Evolutionary conservation across 2,329 filamentous ascomycete species (phyloP).

Genomic region (Sporothrix globosa): DNA sequence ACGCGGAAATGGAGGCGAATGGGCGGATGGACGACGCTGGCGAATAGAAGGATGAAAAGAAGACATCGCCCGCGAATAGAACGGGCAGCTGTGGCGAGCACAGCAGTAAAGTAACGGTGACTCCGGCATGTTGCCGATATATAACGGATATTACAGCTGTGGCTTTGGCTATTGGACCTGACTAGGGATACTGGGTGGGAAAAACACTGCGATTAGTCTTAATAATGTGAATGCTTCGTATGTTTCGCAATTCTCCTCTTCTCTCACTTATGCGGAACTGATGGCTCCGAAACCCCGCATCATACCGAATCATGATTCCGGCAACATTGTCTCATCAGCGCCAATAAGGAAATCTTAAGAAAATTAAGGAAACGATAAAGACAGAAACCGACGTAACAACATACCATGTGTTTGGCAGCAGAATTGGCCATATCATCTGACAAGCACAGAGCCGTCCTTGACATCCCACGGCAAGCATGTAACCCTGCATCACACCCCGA

Average conservation of each 20-base stretch:
- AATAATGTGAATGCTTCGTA: neutral
- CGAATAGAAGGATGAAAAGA: conserved; percentile 58
- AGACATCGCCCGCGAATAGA: conserved; percentile 37
- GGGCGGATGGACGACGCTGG: conserved; percentile 54
- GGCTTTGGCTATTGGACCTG: neutral
- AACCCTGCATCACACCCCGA: no score
- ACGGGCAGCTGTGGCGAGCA: neutral
- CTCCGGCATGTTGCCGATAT: neutral
- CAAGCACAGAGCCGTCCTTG: no score
- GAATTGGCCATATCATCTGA: no score
- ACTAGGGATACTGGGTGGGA: neutral
- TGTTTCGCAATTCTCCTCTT: no score
- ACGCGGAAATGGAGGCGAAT: conserved; percentile 54
- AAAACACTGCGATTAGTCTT: neutral
- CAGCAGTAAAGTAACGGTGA: neutral
- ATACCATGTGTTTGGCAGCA: no score
- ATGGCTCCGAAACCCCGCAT: neutral
- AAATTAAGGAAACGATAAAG: neutral
- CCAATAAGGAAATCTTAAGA: neutral
- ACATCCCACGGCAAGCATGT: no score
- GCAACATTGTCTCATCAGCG: neutral
- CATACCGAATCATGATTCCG: neutral
- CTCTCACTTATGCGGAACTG: neutral
- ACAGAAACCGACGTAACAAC: neutral
- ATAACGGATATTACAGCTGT: neutral